Evolutionary conservation across 805 yeast species (phyloP).

Genomic region (Pichia paraexigua): DNA sequence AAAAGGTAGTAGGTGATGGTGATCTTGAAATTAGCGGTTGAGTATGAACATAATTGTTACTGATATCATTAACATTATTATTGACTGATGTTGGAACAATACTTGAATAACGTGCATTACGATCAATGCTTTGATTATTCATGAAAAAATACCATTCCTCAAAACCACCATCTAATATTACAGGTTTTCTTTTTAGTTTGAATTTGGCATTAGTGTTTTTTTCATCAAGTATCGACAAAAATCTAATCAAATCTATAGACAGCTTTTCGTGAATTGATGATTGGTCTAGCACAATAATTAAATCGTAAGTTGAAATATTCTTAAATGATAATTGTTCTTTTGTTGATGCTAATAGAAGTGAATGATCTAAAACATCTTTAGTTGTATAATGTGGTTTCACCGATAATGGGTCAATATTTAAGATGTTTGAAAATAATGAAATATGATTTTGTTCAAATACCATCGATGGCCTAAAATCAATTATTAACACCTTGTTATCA

Average conservation of each 20-base stretch:
- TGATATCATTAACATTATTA: not conserved
- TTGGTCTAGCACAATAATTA: slow-evolving; percentile 59
- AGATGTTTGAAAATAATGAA: slow-evolving; percentile 40
- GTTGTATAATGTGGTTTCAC: slow-evolving; percentile 46
- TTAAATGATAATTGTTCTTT: slow-evolving; percentile 48
- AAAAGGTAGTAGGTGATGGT: slow-evolving; percentile 4
- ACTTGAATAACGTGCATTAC: not conserved
- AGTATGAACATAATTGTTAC: slow-evolving; percentile 5
- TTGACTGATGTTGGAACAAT: not conserved
- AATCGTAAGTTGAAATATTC: slow-evolving; percentile 46
- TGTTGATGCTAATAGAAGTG: slow-evolving; percentile 49
- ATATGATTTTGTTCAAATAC: slow-evolving; percentile 62
- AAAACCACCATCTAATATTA: slow-evolving; percentile 52
- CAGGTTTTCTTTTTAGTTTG: slow-evolving; percentile 31
- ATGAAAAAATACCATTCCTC: slow-evolving; percentile 45
- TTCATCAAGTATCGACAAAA: slow-evolving; percentile 31
- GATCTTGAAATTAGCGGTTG: slow-evolving; percentile 6
- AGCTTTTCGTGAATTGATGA: slow-evolving; percentile 21
- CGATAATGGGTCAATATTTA: slow-evolving; percentile 71
- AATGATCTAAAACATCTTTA: slow-evolving; percentile 55
- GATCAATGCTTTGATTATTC: slow-evolving; percentile 4
- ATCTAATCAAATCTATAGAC: slow-evolving; percentile 22
- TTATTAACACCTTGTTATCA: slow-evolving; percentile 39
- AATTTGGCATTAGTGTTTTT: slow-evolving; percentile 29
- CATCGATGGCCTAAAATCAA: slow-evolving; percentile 61